Conservation (phyloP, 495 filamentous ascomycete species). For the Achaetomiella virescens region DNA sequence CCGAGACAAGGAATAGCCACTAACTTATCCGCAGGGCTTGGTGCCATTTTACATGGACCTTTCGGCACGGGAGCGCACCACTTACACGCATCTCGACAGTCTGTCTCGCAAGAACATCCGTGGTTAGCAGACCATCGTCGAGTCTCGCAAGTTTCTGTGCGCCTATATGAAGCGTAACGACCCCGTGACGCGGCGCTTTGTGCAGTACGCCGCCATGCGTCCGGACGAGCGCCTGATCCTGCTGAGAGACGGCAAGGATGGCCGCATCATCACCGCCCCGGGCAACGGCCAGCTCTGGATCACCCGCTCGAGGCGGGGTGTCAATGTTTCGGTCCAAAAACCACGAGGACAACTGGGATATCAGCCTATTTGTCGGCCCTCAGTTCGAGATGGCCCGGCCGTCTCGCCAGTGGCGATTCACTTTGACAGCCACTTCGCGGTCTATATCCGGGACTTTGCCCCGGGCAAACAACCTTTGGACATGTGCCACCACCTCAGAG, state of each 20-base stretch:
- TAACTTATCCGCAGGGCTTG: slow-evolving; percentile 30
- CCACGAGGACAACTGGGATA: slow-evolving; percentile 27
- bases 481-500: slow-evolving; percentile 10
- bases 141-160: slow-evolving; percentile 46
- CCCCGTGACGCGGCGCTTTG: slow-evolving; percentile 42
- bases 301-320: slow-evolving; percentile 36
- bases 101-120: slow-evolving; percentile 26
- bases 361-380: slow-evolving; percentile 31
- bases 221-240: slow-evolving; percentile 36
- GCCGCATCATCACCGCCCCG: slow-evolving; percentile 40
- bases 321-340: not conserved
- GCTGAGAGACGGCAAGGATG: slow-evolving; percentile 45
- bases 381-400: slow-evolving; percentile 29
- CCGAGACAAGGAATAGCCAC: too few relatives aligned
- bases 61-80: slow-evolving; percentile 27
- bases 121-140: slow-evolving; percentile 33
- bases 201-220: slow-evolving; percentile 44
- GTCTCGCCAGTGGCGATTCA: slow-evolving; percentile 33
- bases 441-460: slow-evolving; percentile 46
- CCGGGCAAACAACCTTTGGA: slow-evolving; percentile 23
- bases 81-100: slow-evolving; percentile 11
- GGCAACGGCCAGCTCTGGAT: slow-evolving; percentile 42
- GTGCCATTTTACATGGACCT: slow-evolving; percentile 38
- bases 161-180: slow-evolving; percentile 47
- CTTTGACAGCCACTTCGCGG: slow-evolving; percentile 47